Conservation (phyloP, 2,329 filamentous ascomycete genomes). For the Tolypocladium ovalisporum region DNA sequence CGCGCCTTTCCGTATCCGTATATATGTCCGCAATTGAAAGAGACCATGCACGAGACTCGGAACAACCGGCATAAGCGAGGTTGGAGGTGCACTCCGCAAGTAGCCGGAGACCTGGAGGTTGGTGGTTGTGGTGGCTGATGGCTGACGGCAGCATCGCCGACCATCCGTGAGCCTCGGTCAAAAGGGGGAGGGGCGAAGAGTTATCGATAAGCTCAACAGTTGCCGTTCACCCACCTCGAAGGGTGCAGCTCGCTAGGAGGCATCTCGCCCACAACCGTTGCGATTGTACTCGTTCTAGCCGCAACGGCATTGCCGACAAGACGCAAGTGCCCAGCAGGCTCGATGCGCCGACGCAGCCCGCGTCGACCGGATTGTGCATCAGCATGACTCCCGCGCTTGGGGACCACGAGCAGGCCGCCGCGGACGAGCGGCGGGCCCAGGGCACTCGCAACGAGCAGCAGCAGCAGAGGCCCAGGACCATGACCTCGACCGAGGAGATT, state of each 20-base stretch:
- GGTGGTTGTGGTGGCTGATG: not conserved
- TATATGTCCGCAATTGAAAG: not conserved
- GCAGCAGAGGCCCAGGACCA: slow-evolving; percentile 14
- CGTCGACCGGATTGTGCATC: not conserved
- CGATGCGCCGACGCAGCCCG: slow-evolving; percentile 1
- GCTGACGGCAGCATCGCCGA: not conserved
- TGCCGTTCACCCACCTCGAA: not conserved
- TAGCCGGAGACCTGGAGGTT: not conserved
- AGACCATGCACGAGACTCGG: not conserved
- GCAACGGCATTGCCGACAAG: not conserved
- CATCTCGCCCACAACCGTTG: not conserved
- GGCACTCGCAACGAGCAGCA: not conserved
- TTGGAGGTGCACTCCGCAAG: not conserved
- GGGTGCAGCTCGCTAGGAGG: not conserved
- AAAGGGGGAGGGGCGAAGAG: not conserved
- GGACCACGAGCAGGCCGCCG: slow-evolving; percentile 1
- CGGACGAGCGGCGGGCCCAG: not conserved
- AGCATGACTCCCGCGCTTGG: slow-evolving; percentile 6
- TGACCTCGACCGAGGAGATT: slow-evolving; percentile 45
- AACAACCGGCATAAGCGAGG: not conserved
- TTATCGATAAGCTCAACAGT: slow-evolving; percentile 2
- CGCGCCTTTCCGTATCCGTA: not conserved
- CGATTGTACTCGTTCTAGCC: not conserved
- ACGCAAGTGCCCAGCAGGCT: not conserved
- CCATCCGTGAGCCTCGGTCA: slow-evolving; percentile 3